Evolutionary conservation across 1,284 basidiomycete genomes (phyloP).

Genomic region (Chiua sp.): DNA sequence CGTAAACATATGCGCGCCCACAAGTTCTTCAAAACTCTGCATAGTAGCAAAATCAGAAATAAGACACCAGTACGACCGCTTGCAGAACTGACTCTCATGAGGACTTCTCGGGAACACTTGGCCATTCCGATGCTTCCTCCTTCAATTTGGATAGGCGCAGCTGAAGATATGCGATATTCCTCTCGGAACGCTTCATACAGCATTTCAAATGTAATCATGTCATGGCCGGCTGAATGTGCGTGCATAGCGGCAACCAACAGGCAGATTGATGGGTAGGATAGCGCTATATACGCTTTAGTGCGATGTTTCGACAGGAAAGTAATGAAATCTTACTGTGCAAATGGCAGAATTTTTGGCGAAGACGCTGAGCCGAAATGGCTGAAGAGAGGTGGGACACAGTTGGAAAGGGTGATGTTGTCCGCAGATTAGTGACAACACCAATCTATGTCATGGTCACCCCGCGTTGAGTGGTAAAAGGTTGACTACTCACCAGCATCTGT

Average conservation of each 20-base stretch:
- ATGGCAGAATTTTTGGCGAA: conserved; percentile 53
- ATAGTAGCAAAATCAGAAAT: conserved; percentile 9
- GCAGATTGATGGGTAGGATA: conserved; percentile 76
- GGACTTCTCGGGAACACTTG: conserved; percentile 61
- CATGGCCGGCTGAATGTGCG: conserved; percentile 66
- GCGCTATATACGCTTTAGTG: conserved; percentile 43
- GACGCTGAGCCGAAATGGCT: conserved; percentile 56
- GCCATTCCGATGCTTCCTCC: conserved; percentile 80
- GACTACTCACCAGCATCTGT: conserved; percentile 66
- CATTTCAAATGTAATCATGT: conserved; percentile 80
- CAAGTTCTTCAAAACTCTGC: conserved; percentile 74
- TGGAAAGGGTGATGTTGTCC: conserved; percentile 57
- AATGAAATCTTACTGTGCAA: conserved; percentile 51
- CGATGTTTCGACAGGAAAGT: neutral
- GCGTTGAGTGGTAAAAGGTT: conserved; percentile 15
- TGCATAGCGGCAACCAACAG: conserved; percentile 76
- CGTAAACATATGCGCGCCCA: conserved; percentile 57
- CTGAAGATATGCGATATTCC: conserved; percentile 68
- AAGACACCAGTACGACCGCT: conserved; percentile 5
- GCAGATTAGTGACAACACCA: conserved; percentile 51
- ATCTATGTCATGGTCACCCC: conserved; percentile 49
- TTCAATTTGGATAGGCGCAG: conserved; percentile 74
- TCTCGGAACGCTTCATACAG: conserved; percentile 69
- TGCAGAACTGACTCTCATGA: conserved; percentile 58
- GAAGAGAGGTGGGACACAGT: conserved; percentile 45